Percentiles rank a stretch among this genome's conserved stretches.
These are phyloP conservation scores for Colletotrichum siamense DNA, from an alignment of 2,329 filamentous ascomycete genomes.

Conservation along the genomic window DNA sequence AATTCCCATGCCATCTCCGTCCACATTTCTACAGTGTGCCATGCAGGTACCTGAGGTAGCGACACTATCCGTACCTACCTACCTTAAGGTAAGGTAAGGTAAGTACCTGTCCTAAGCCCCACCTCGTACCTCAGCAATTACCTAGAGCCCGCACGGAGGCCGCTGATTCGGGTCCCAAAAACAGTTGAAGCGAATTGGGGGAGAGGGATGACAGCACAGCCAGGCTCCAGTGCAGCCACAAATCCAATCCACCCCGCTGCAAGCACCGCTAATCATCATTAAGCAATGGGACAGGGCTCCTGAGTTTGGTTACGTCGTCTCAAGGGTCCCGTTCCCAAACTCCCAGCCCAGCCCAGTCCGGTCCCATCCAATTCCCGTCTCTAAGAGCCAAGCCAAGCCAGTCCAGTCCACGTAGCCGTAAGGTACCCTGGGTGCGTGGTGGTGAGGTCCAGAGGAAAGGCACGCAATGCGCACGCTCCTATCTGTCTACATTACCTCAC, in stretches of 20 bases:
- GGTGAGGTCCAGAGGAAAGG: background rate
- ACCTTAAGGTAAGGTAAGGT: background rate
- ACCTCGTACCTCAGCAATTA: background rate
- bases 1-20: background rate
- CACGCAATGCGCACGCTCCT: background rate
- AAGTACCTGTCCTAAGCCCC: background rate
- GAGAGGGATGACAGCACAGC: background rate
- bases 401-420: background rate
- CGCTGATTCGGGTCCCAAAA: conserved; percentile 4
- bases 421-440: background rate
- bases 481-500: background rate
- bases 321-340: background rate
- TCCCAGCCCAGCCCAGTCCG: background rate
- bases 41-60: background rate
- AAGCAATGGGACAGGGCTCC: conserved; percentile 2
- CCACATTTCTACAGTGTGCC: background rate
- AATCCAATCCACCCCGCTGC: background rate
- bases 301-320: conserved; percentile 5
- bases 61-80: background rate
- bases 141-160: background rate
- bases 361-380: background rate
- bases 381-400: background rate
- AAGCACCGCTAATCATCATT: conserved; percentile 13
- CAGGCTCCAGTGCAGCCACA: background rate
- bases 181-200: conserved; percentile 7